Evolutionary conservation across 208 protist genomes (phyloP).

Genomic region (Leishmania arabica): DNA sequence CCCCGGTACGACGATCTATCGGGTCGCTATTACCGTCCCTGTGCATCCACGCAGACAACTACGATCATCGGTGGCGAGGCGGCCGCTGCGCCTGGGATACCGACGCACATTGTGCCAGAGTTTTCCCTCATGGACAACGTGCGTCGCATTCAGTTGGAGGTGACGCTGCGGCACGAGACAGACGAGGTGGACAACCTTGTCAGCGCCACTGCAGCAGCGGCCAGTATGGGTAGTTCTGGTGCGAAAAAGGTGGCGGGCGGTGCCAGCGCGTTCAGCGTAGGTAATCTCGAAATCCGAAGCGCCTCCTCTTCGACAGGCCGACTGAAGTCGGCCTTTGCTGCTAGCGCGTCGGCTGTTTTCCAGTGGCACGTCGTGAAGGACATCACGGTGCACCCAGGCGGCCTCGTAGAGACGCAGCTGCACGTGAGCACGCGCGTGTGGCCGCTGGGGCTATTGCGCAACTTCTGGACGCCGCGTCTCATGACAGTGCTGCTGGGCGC

Average conservation of each 20-base stretch:
- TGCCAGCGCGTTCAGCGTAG: not conserved
- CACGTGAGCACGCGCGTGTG: conserved; percentile 33
- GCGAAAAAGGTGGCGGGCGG: not conserved
- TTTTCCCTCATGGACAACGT: conserved; percentile 64
- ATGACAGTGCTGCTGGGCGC: conserved; percentile 29
- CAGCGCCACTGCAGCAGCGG: not conserved
- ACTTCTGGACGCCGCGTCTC: conserved; percentile 18
- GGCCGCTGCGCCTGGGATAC: not conserved
- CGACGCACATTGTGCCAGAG: conserved; percentile 17
- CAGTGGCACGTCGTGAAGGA: conserved; percentile 44
- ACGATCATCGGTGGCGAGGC: not conserved
- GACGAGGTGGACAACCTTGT: not conserved
- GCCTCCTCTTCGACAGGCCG: not conserved
- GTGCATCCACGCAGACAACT: conserved; percentile 7
- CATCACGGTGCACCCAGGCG: conserved; percentile 43
- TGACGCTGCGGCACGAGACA: conserved; percentile 37
- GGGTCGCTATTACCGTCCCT: conserved; percentile 47
- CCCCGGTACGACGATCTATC: conserved; percentile 42
- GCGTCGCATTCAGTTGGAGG: conserved; percentile 35
- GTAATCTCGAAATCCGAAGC: not conserved
- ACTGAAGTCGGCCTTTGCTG: not conserved
- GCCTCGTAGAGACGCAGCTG: conserved; percentile 50
- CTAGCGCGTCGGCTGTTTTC: conserved; percentile 28
- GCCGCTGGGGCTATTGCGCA: conserved; percentile 13
- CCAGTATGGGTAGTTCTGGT: not conserved